Percentiles rank a stretch among this genome's conserved stretches.
Conservation (phyloP, 2,329 filamentous ascomycete genomes). For the Paraphaeosphaeria sporulosa region DNA sequence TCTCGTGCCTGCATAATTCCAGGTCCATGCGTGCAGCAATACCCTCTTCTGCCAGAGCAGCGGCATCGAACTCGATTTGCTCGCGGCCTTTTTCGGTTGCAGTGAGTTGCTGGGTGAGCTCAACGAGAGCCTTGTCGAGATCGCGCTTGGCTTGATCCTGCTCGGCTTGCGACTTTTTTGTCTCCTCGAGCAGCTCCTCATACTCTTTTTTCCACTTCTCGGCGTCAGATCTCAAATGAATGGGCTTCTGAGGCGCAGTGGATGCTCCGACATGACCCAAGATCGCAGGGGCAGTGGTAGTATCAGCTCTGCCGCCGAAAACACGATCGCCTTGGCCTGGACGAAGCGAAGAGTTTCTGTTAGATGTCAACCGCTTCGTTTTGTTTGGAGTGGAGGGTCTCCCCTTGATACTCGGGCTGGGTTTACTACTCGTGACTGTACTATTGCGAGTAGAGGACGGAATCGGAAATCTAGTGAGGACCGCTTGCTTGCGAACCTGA, state of each 20-base stretch:
- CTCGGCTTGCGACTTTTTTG: neutral
- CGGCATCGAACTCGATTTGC: neutral
- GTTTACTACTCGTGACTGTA: neutral
- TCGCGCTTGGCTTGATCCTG: neutral
- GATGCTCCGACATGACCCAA: neutral
- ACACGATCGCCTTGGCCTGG: neutral
- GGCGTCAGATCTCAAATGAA: neutral
- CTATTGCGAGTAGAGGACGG: neutral
- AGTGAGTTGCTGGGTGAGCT: neutral
- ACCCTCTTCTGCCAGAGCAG: neutral
- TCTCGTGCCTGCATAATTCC: neutral
- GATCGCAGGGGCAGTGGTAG: neutral
- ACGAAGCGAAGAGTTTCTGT: neutral
- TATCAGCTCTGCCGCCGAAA: neutral
- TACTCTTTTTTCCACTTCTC: conserved; percentile 4
- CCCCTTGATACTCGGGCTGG: neutral
- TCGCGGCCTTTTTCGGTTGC: neutral
- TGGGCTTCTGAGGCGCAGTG: neutral
- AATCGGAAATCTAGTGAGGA: neutral
- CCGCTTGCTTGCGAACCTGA: neutral
- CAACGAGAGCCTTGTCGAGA: neutral
- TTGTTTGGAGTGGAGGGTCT: too few relatives aligned
- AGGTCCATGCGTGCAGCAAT: neutral
- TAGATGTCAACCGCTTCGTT: too few relatives aligned
- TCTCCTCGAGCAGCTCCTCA: neutral